Evolutionary conservation across 768 basidiomycete genomes (phyloP).

Genomic region (Lentinula edodes): DNA sequence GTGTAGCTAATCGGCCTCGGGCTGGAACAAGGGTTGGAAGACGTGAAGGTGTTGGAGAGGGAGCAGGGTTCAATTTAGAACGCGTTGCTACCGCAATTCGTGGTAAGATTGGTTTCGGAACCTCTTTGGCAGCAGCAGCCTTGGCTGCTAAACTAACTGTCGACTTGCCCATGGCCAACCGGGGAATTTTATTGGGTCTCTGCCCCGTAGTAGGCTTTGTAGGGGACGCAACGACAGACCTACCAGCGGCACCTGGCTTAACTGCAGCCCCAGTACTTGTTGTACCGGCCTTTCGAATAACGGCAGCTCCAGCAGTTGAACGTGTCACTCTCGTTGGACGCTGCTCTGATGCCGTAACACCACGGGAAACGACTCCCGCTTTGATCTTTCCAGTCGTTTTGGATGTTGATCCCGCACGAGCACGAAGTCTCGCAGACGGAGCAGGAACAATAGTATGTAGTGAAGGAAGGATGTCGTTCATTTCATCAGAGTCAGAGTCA

Average conservation of each 20-base stretch:
- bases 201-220: slow-evolving; percentile 37
- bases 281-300: slow-evolving; percentile 49
- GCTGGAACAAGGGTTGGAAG: slow-evolving; percentile 65
- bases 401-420: slow-evolving; percentile 17
- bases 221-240: slow-evolving; percentile 30
- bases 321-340: slow-evolving; percentile 71
- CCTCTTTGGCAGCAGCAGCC: slow-evolving; percentile 29
- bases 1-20: slow-evolving; percentile 40
- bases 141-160: slow-evolving; percentile 33
- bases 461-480: slow-evolving; percentile 59
- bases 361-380: slow-evolving; percentile 36
- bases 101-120: slow-evolving; percentile 24
- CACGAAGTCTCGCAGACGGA: slow-evolving; percentile 12
- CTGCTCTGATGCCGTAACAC: slow-evolving; percentile 60
- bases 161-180: slow-evolving; percentile 48
- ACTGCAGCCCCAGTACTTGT: slow-evolving; percentile 8
- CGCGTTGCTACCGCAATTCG: slow-evolving; percentile 11
- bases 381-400: slow-evolving; percentile 22
- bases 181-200: slow-evolving; percentile 65
- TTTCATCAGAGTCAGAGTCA: slow-evolving; percentile 32
- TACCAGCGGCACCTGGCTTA: slow-evolving; percentile 5
- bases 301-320: slow-evolving; percentile 54
- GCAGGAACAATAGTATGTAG: slow-evolving; percentile 44
- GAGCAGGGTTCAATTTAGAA: slow-evolving; percentile 36
- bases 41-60: slow-evolving; percentile 69